Evolutionary conservation across 371 early-diverging fungal genomes (phyloP), one percentile per base, ranked within the genome.

Genomic region (Syncephalastrum sp.): DNA sequence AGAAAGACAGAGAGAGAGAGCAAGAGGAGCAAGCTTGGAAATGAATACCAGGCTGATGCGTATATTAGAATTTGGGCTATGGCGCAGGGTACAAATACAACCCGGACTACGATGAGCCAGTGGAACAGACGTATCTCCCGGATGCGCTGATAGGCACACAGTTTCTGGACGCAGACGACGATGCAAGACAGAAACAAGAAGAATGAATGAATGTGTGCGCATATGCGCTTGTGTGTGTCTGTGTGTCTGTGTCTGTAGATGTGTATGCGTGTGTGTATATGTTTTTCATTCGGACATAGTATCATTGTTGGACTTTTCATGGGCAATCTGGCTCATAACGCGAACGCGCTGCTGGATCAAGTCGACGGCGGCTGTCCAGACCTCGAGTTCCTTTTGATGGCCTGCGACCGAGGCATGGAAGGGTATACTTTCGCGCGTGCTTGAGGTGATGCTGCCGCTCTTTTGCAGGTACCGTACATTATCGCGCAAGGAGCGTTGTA

Each of bases 41-140:
- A 2, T 21, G 21, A 21, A 21, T 21, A 21, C 21, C 21, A 21
- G 21, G 21, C 21, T 21, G 21, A 21, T 21, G 21, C 21, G 21
- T 21, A 21, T 21, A 21, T 21, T 21, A 21, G 21, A 72, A 91
- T 33, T 60, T 93, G 29, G 91, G 88, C 1, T 94, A 91, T 61
- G 84, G 84, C 1, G 59, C 84, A 45, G 92, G 81, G 1, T 94
- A 94, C 74, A 89, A 88, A 58, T 94, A 93, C 64, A 91, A 90
- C 63, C 94, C 95, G 4, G 87, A 85, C 58, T 88, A 77, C 55
- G 77, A 78, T 8, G 86, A 64, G n/a, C 87, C 88, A 0, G 84
- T 91, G 0, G 83, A 91, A 5, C 93, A 92, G 56, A 82, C 80
- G 4, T 93, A 91, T 69, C 69, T 93, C 1, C 93, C 93, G 8